Evolutionary conservation across 768 basidiomycete species (phyloP), one percentile per base, ranked within the genome.

Genomic region (Podaxis sp.): DNA sequence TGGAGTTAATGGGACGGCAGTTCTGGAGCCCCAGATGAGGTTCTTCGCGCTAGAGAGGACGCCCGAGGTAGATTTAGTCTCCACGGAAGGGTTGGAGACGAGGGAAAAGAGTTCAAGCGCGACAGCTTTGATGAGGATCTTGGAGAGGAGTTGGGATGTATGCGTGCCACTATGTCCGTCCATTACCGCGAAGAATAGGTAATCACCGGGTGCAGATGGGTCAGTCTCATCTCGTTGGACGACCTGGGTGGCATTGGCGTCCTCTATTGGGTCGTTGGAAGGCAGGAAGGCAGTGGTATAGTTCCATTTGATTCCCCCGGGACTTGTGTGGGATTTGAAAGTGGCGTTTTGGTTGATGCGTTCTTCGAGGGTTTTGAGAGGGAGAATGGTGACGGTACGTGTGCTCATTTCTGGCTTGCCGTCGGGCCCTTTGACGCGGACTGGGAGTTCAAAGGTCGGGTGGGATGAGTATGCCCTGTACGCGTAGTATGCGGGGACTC

Each of bases 261-360:
- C 97, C 75, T 99, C 97, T 57, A 97, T 87, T 7, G 95, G 93
- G 63, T 90, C 85, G 70, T 99, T 99, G 2, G 94, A 90, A 0
- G 92, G 80, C 39, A 99, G 78, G 38, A 82, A 84, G 17, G 93
- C 92, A 2, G 90, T 96, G 53, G 88, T 82, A 74, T 89, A 88
- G 66, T 83, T 87, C 92, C 92, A 93, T 12, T 80, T 74, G 57
- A 85, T 75, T 17, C 87, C 86, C 38, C 79, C 79, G 0, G 84
- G 86, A 46, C 84, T 77, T 12, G 76, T 62, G 52, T 82, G 75
- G 19, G 76, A 76, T 59, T 84, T 76, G 17, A 75, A 74, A 2
- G 76, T 77, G 3, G 85, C 83, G 65, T 84, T 77, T 67, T 85
- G 82, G 52, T 73, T 79, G 55, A 93, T 81, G 24, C 86, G 85